Percentiles rank a stretch among this genome's conserved stretches.
phyloP scores from a whole-genome alignment of 352 stramenopile species.

The Globisporangium sylvaticum region DNA sequence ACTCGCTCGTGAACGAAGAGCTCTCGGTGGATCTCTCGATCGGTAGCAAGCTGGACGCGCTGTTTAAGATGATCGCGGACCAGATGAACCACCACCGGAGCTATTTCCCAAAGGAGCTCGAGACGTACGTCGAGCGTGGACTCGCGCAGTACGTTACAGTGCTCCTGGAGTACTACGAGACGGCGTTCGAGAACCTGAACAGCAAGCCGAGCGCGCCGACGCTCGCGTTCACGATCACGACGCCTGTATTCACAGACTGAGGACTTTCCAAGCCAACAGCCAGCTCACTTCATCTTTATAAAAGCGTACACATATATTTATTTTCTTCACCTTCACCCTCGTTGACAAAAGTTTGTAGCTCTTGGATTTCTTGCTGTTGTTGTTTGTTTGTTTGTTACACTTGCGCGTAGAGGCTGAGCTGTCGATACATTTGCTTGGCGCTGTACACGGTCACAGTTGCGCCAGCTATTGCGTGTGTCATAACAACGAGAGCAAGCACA shows the following conservation, averaged over 20 bases:
- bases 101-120: slow-evolving; percentile 62
- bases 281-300: not conserved
- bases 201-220: slow-evolving; percentile 53
- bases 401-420: slow-evolving; percentile 75
- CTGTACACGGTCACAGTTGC: slow-evolving; percentile 74
- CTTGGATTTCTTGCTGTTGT: not conserved
- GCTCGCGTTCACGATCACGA: slow-evolving; percentile 80
- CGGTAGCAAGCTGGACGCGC: slow-evolving; percentile 76
- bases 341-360: not conserved
- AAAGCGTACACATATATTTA: slow-evolving; percentile 11
- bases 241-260: slow-evolving; percentile 66
- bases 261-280: not conserved
- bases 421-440: slow-evolving; percentile 68
- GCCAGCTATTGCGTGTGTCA: slow-evolving; percentile 25
- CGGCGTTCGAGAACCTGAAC: slow-evolving; percentile 48
- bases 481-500: slow-evolving; percentile 7
- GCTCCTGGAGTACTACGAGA: slow-evolving; percentile 80
- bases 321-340: not conserved
- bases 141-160: slow-evolving; percentile 77
- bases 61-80: slow-evolving; percentile 85
- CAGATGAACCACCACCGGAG: slow-evolving; percentile 37
- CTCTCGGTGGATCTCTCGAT: slow-evolving; percentile 81
- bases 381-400: slow-evolving; percentile 19
- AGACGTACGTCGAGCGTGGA: slow-evolving; percentile 71
- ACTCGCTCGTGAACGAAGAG: slow-evolving; percentile 74